phyloP scores from a whole-genome alignment of 345 rosid species.

The Salix dunnii region DNA sequence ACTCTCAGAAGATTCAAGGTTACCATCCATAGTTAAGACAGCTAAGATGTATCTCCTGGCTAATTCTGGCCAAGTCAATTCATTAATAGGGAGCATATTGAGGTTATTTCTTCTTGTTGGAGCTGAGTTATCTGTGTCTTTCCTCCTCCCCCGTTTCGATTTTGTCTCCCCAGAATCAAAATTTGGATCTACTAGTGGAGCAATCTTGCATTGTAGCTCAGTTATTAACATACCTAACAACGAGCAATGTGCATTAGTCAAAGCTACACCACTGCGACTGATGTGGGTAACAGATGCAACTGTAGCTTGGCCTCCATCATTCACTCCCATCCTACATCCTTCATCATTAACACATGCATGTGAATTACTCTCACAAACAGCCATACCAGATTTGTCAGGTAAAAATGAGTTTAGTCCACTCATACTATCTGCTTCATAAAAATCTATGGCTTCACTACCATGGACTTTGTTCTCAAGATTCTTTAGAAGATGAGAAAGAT shows the following conservation, averaged over 20 bases:
- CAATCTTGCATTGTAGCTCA: constrained; percentile 94
- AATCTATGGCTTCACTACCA: constrained; percentile 31
- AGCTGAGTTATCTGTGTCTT: constrained; percentile 59
- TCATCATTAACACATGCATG: constrained; percentile 34
- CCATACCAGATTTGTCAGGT: constrained; percentile 29
- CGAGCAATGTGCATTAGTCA: constrained; percentile 62
- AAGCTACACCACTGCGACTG: constrained; percentile 44
- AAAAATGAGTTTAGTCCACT: constrained; percentile 29
- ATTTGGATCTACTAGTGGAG: constrained; percentile 80
- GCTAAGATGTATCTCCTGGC: constrained; percentile 84
- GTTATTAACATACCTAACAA: constrained; percentile 64
- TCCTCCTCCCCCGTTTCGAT: constrained; percentile 79
- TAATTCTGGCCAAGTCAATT: constrained; percentile 91
- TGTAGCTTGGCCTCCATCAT: constrained; percentile 37
- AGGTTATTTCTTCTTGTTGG: constrained; percentile 62
- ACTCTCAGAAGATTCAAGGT: constrained; percentile 79
- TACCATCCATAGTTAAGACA: constrained; percentile 75
- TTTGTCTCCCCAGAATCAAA: constrained; percentile 79
- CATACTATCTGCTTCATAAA: constrained; percentile 25
- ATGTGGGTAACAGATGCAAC: constrained; percentile 32
- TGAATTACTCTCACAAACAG: constrained; percentile 27
- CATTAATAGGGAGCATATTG: constrained; percentile 78
- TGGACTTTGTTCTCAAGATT: constrained; percentile 32
- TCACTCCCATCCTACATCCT: constrained; percentile 36
- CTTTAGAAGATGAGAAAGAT: constrained; percentile 31